phyloP scores from a whole-genome alignment of 345 rosid species.

The Salix exigua region DNA sequence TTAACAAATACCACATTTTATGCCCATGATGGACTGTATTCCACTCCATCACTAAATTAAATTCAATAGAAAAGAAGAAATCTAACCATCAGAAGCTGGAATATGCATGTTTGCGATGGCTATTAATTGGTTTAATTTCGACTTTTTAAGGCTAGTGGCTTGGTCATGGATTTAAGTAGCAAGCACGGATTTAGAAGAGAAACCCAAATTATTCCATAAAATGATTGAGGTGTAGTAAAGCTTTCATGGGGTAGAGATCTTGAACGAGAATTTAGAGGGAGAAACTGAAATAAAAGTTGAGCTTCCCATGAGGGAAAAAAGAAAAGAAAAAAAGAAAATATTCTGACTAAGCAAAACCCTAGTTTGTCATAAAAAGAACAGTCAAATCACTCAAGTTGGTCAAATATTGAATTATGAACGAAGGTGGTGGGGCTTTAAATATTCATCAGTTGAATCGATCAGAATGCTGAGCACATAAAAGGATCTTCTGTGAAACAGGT shows the following conservation, averaged over 20 bases:
- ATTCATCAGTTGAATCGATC: not conserved
- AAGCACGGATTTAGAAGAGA: not conserved
- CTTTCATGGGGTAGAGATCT: not conserved
- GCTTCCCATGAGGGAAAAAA: not conserved
- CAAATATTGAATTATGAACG: not conserved
- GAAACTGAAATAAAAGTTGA: not conserved
- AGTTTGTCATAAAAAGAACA: constrained; percentile 1
- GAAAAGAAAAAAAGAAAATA: not conserved
- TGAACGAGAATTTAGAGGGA: not conserved
- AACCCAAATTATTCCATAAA: not conserved
- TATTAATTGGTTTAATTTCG: not conserved
- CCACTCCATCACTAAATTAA: not conserved
- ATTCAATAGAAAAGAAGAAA: not conserved
- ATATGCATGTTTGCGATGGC: not conserved
- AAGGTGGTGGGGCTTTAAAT: not conserved
- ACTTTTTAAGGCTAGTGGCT: not conserved
- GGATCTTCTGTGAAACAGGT: not conserved
- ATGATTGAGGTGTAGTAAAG: too few species aligned
- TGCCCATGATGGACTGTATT: not conserved
- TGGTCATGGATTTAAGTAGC: not conserved
- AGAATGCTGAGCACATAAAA: not conserved
- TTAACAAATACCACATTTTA: not conserved
- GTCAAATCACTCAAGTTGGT: not conserved
- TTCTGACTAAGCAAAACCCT: not conserved
- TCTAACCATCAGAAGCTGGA: not conserved